Evolutionary conservation across 2,329 filamentous ascomycete genomes (phyloP).

Genomic region (Fusarium sp.): DNA sequence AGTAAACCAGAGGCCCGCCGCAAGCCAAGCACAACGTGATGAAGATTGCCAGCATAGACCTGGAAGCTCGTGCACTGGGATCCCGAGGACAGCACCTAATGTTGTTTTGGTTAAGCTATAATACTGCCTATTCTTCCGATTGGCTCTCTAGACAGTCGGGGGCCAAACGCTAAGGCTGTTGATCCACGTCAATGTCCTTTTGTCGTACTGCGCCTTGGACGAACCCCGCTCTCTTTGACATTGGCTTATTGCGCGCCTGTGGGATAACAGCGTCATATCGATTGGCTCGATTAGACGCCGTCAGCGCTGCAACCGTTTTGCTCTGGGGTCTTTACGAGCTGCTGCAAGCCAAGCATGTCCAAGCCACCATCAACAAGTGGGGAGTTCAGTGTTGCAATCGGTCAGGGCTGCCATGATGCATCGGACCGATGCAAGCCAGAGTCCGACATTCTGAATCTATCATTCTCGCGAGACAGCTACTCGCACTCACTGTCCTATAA

Average conservation of each 20-base stretch:
- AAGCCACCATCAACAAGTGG: constrained; percentile 31
- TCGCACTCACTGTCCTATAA: background rate
- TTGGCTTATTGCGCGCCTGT: constrained; percentile 39
- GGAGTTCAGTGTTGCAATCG: constrained; percentile 18
- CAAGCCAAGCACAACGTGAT: constrained; percentile 28
- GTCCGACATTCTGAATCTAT: constrained; percentile 20
- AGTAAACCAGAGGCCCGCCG: constrained; percentile 25
- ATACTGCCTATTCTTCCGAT: constrained; percentile 47
- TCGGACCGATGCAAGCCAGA: constrained; percentile 25
- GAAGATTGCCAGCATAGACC: constrained; percentile 40
- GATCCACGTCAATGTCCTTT: constrained; percentile 49
- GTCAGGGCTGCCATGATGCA: constrained; percentile 25
- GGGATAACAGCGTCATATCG: constrained; percentile 15
- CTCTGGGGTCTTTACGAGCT: constrained; percentile 27
- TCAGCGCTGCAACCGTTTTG: constrained; percentile 19
- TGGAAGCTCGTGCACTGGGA: constrained; percentile 25
- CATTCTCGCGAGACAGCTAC: constrained; percentile 3
- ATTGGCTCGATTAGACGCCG: constrained; percentile 50
- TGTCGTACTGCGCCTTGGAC: constrained; percentile 41
- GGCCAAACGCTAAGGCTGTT: constrained; percentile 43
- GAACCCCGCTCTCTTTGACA: constrained; percentile 23
- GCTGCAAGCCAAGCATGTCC: constrained; percentile 26
- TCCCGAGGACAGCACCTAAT: constrained; percentile 19
- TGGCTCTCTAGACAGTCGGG: constrained; percentile 37
- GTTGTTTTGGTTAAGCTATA: constrained; percentile 34